Evolutionary conservation across 163 green algal species (phyloP), one percentile per base, ranked within the genome.

Genomic region (Scenedesmus sp.): DNA sequence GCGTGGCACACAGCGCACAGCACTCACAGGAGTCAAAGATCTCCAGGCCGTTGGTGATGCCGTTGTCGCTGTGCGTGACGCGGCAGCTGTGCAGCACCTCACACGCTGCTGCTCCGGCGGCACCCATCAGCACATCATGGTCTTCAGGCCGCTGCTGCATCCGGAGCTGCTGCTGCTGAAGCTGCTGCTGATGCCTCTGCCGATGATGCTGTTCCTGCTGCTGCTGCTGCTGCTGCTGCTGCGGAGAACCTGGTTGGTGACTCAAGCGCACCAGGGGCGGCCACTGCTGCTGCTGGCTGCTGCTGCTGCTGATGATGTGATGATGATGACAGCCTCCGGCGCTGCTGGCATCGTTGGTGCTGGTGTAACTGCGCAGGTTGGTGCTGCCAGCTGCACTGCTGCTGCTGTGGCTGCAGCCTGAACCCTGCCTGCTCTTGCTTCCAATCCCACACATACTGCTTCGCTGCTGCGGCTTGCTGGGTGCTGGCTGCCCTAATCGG

Each of bases 21-120:
- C 56, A 40, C 81, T 83, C 73, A 65, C 59, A 89, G 20, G 83
- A 86, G 44, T 46, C 5, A 46, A 91, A 96, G 15, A 99, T 94
- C 91, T 99, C 98, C 2, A 99, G 94, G 7, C 95, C 97, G 91
- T 99, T 99, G 2, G 97, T 99, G 93, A 99, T 99, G 83, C 96
- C 96, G 87, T 99, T 99, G 46, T 98, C 97, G 83, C 91, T 94
- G 12, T 91, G 87, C 13, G 95, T 97, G 16, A 98, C 94, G 81
- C 91, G 87, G 24, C 80, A 87, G 82, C 86, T 78, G 89, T 94
- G 91, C 18, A 88, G 42, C 43, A 94, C 68, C n/a, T 83, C 24
- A 24, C 49, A 68, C 30, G 87, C 87, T 20, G 76, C 87, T 5
- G 87, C 56, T 9, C 78, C 87, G 30, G 49, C 49, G 26, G 87